Conservation (phyloP, 1,139 yeast species). For the Candida freyschussii region DNA sequence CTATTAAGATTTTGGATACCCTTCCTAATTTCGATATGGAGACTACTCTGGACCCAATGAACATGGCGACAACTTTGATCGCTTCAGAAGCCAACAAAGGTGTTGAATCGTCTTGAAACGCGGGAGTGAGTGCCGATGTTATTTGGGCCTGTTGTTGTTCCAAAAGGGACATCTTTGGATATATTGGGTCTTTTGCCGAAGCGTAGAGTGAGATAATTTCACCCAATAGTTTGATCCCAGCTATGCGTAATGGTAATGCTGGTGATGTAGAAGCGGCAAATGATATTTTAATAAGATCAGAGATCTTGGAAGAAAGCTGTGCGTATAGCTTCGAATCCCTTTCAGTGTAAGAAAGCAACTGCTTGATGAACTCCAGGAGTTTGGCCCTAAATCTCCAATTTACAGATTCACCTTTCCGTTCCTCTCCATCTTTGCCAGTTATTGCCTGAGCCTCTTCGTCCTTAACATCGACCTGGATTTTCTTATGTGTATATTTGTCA, state of each 20-base stretch:
- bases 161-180: slow-evolving; percentile 64
- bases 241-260: slow-evolving; percentile 52
- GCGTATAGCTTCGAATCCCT: slow-evolving; percentile 38
- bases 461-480: slow-evolving; percentile 27
- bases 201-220: slow-evolving; percentile 45
- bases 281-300: slow-evolving; percentile 76
- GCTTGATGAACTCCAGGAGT: slow-evolving; percentile 54
- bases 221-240: slow-evolving; percentile 67
- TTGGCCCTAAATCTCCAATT: slow-evolving; percentile 27
- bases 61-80: slow-evolving; percentile 72
- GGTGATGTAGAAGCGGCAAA: slow-evolving; percentile 80
- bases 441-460: slow-evolving; percentile 45
- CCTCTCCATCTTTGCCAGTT: slow-evolving; percentile 30
- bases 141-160: slow-evolving; percentile 96
- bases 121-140: slow-evolving; percentile 83
- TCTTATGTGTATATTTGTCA: slow-evolving; percentile 22
- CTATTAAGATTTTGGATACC: slow-evolving; percentile 61
- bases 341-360: slow-evolving; percentile 41
- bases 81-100: slow-evolving; percentile 75
- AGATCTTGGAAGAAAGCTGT: slow-evolving; percentile 47
- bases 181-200: slow-evolving; percentile 63
- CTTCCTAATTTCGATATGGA: slow-evolving; percentile 48
- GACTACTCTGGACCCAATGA: slow-evolving; percentile 55
- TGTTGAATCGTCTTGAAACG: slow-evolving; percentile 73
- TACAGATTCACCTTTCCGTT: slow-evolving; percentile 26